phyloP scores from a whole-genome alignment of 164 flowering plant species.

The Warburgia ugandensis region DNA sequence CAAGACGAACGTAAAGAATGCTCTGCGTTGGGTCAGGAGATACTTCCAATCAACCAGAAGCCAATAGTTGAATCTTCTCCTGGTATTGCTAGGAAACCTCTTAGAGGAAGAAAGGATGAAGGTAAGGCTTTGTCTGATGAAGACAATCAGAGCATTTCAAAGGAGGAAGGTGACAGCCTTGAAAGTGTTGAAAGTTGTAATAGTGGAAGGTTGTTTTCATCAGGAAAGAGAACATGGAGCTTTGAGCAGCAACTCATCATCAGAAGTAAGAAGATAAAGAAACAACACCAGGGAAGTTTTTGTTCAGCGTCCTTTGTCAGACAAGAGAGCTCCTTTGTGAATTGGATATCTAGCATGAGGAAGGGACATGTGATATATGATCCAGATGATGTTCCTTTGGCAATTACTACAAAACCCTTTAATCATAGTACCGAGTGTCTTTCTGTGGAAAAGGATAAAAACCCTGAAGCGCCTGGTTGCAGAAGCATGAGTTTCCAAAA shows the following conservation, averaged over 20 bases:
- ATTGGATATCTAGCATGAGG: constrained; percentile 76
- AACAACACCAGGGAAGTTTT: constrained; percentile 17
- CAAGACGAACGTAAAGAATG: constrained; percentile 12
- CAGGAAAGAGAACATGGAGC: constrained; percentile 37
- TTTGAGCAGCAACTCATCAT: constrained; percentile 30
- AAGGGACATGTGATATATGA: constrained; percentile 39
- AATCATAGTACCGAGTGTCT: too few species aligned
- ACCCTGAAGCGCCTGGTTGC: constrained; percentile 16
- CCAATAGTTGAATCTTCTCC: constrained; percentile 9
- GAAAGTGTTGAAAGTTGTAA: constrained; percentile 82
- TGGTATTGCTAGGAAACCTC: too few species aligned
- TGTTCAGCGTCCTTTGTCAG: constrained; percentile 26
- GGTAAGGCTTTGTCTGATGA: constrained; percentile 40
- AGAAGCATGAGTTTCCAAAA: constrained; percentile 46
- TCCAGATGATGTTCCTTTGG: constrained; percentile 24
- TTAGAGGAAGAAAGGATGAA: constrained; percentile 32
- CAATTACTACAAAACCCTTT: constrained; percentile 27
- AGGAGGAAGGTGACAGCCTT: constrained; percentile 47
- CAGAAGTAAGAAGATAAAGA: constrained; percentile 44
- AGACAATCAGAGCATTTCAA: constrained; percentile 16
- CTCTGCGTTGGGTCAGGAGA: constrained; percentile 8
- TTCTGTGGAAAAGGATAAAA: background rate
- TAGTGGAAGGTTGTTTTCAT: constrained; percentile 34
- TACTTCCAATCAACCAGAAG: constrained; percentile 9
- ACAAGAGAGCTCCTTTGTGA: constrained; percentile 68